Evolutionary conservation across 805 yeast species (phyloP).

Genomic region (Kockiozyma suomiensis): DNA sequence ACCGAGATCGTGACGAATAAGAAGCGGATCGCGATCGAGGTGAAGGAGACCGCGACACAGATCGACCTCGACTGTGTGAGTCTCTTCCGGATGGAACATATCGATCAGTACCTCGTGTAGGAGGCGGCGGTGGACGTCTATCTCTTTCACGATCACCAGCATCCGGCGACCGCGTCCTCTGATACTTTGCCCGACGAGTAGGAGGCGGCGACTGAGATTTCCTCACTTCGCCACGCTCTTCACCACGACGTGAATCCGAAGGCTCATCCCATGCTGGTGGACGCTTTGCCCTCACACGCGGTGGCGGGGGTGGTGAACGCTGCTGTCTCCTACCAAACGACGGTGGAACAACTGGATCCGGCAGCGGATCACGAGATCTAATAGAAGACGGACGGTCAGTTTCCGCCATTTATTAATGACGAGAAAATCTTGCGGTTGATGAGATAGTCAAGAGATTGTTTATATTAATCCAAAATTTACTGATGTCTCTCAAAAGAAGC

Average conservation of each 20-base stretch:
- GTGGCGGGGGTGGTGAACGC: conserved; percentile 6
- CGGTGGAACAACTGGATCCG: conserved; percentile 1
- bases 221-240: not conserved
- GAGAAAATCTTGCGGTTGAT: not conserved
- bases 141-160: not conserved
- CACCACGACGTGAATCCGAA: not conserved
- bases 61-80: not conserved
- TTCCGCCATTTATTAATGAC: conserved; percentile 1
- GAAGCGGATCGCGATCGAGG: conserved; percentile 5
- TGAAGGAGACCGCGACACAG: not conserved
- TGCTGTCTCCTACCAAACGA: not conserved
- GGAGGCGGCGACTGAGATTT: conserved; percentile 1
- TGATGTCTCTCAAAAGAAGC: too few relatives aligned
- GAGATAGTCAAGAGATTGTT: not conserved
- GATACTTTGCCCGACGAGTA: not conserved
- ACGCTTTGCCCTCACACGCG: conserved; percentile 3
- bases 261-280: conserved; percentile 17
- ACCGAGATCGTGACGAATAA: conserved; percentile 7
- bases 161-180: conserved; percentile 1
- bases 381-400: not conserved
- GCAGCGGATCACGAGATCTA: not conserved
- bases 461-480: not conserved
- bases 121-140: not conserved
- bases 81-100: conserved; percentile 1
- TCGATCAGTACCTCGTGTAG: not conserved